Evolutionary conservation across 345 rosid species (phyloP).

Genomic region (Corymbia maculata): DNA sequence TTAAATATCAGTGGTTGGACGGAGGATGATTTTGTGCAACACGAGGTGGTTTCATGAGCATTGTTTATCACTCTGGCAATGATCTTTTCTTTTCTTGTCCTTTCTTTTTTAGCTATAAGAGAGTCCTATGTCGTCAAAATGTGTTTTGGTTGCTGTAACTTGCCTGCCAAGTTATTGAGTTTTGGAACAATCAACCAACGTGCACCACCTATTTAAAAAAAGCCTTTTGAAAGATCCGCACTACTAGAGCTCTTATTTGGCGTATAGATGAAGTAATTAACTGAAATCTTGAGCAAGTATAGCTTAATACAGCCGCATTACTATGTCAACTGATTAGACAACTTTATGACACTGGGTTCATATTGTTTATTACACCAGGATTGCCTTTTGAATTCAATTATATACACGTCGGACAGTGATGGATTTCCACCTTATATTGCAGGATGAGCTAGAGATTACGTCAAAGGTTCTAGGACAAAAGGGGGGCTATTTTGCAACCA

Average conservation of each 20-base stretch:
- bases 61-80: neutral
- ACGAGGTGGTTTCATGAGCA: neutral
- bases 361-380: neutral
- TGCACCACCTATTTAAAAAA: neutral
- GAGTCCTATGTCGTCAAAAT: neutral
- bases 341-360: neutral
- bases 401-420: neutral
- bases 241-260: neutral
- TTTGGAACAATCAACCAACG: neutral
- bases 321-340: neutral
- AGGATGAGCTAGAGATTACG: constrained; percentile 84
- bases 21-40: neutral
- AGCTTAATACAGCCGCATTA: neutral
- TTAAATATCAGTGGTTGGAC: neutral
- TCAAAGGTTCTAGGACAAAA: constrained; percentile 56
- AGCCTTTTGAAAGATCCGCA: neutral
- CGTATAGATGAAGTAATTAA: neutral
- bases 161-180: neutral
- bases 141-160: neutral
- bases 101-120: neutral
- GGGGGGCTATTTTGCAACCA: constrained; percentile 66
- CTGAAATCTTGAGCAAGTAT: neutral
- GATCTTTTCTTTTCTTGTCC: neutral
- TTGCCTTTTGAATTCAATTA: neutral
- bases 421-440: neutral